phyloP scores from a whole-genome alignment of 768 basidiomycete genomes.

The Auriscalpium orientale region DNA sequence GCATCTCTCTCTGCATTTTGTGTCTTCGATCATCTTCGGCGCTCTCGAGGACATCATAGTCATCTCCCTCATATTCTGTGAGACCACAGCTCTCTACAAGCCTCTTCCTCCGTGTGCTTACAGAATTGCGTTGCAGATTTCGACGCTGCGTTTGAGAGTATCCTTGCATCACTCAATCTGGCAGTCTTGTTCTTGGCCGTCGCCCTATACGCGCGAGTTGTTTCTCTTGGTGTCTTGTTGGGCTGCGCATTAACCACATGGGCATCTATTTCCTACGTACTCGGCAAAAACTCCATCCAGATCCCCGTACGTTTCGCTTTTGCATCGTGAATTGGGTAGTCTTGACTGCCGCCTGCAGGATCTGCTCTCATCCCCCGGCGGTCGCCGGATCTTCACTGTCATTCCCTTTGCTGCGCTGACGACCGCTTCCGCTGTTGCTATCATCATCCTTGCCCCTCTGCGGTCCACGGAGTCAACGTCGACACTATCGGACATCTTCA shows the following conservation, averaged over 20 bases:
- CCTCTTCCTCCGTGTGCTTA: not conserved
- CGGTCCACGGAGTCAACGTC: not conserved
- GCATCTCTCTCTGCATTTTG: conserved; percentile 19
- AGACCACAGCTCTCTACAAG: not conserved
- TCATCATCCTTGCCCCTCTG: not conserved
- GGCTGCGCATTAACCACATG: conserved; percentile 19
- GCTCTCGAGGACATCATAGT: conserved; percentile 3
- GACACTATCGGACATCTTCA: conserved; percentile 2
- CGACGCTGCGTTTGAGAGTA: conserved; percentile 22
- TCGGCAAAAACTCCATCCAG: conserved; percentile 1
- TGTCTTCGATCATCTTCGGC: not conserved
- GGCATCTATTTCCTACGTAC: conserved; percentile 14
- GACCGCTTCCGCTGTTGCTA: not conserved
- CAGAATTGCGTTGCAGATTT: conserved; percentile 20
- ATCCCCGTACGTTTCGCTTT: conserved; percentile 10
- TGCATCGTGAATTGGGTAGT: no score
- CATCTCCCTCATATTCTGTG: conserved; percentile 7
- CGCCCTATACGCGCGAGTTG: conserved; percentile 4
- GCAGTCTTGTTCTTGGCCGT: conserved; percentile 16
- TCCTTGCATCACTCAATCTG: conserved; percentile 17
- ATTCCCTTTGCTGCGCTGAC: not conserved
- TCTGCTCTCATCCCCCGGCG: not conserved
- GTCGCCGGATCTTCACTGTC: not conserved
- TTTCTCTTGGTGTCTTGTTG: conserved; percentile 10
- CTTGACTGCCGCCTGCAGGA: not conserved